Conservation (phyloP, 139 green algal genomes). For the Chlorella sp. region DNA sequence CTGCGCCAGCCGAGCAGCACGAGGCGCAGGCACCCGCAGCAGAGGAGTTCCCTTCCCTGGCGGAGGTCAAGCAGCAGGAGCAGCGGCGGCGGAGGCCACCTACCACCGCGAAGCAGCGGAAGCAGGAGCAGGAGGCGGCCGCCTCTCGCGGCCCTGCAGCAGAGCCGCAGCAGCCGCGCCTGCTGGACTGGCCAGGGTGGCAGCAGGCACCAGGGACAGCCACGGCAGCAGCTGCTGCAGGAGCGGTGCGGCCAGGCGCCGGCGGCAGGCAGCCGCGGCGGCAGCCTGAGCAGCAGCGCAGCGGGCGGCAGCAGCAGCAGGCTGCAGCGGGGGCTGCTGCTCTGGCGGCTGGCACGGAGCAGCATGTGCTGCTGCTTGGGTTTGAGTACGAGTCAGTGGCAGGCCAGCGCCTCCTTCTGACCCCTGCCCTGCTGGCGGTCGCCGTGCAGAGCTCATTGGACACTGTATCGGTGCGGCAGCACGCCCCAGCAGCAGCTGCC, state of each 20-base stretch:
- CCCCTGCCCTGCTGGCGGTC: neutral
- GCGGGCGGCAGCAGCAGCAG: neutral
- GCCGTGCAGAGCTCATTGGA: neutral
- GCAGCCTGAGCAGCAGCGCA: neutral
- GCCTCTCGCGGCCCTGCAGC: neutral
- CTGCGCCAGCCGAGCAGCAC: neutral
- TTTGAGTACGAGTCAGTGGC: constrained; percentile 13
- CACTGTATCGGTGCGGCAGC: constrained; percentile 13
- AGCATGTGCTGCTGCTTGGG: neutral
- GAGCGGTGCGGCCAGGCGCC: neutral
- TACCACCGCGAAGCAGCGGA: neutral
- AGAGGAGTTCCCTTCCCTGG: neutral
- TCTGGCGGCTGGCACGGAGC: neutral
- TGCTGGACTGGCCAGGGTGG: constrained; percentile 26
- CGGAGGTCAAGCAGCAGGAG: neutral
- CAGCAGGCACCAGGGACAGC: neutral
- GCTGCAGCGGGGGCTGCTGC: neutral
- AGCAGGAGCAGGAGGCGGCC: neutral
- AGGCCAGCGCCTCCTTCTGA: constrained; percentile 29
- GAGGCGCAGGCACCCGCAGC: neutral
- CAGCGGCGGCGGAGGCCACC: neutral
- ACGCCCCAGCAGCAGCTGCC: neutral
- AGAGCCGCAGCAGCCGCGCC: neutral
- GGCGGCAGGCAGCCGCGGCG: neutral
- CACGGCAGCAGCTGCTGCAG: neutral